Evolutionary conservation across 2,329 filamentous ascomycete species (phyloP).

Genomic region (Botrytis sinoallii): DNA sequence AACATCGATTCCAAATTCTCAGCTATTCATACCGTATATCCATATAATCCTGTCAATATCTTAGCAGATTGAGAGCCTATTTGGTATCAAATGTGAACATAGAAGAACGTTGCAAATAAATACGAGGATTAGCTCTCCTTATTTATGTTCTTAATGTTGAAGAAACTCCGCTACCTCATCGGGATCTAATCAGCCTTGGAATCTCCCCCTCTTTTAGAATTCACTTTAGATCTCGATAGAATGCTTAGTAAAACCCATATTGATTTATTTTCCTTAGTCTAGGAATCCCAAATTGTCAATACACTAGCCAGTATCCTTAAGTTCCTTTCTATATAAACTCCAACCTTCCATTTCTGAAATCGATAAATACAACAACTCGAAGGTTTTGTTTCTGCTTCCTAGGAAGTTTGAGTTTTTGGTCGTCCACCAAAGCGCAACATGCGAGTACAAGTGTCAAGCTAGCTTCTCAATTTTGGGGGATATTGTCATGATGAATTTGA

Average conservation of each 20-base stretch:
- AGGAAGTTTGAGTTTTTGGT: not conserved
- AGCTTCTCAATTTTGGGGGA: accelerated
- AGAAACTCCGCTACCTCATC: not conserved
- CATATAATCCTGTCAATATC: not conserved
- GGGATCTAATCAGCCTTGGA: not conserved
- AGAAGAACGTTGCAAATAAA: not conserved
- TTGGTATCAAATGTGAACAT: not conserved
- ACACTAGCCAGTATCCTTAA: not conserved
- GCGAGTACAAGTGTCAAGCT: not conserved
- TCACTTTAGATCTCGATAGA: not conserved
- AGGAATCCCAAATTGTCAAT: not conserved
- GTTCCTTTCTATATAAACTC: not conserved
- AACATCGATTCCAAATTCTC: accelerated
- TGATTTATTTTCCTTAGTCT: accelerated
- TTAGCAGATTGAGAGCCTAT: not conserved
- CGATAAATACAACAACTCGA: not conserved
- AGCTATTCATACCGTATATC: not conserved
- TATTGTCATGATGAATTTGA: not conserved
- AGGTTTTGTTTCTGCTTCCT: not conserved
- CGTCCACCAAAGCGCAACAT: not conserved
- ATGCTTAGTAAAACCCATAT: not conserved
- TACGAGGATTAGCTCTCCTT: accelerated
- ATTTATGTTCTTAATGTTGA: not conserved
- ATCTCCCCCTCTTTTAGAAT: not conserved
- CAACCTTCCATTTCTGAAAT: not conserved